A percentile compares a stretch with the other conserved stretches of the same genome.
These are phyloP conservation scores for Alnus glutinosa DNA, from an alignment of 306 rosid genomes.

Conservation along the genomic window DNA sequence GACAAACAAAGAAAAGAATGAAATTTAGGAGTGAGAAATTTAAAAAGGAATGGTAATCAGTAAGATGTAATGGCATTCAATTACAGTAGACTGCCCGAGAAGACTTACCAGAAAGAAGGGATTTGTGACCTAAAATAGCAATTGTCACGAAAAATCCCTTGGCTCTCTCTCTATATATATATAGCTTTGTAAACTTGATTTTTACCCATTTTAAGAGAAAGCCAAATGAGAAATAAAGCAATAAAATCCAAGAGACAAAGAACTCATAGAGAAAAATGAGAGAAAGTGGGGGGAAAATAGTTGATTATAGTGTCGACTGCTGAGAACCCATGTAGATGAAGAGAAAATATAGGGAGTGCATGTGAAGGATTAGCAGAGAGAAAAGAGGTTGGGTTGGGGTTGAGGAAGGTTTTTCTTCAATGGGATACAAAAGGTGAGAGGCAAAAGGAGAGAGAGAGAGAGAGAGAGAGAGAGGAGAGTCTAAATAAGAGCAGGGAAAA, in stretches of 20 bases:
- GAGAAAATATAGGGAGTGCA: background rate
- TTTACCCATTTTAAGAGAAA: slow-evolving; percentile 67
- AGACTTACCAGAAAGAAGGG: too few species aligned
- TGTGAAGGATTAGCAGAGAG: background rate
- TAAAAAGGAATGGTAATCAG: background rate
- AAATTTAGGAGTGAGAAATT: background rate
- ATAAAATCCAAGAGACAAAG: background rate
- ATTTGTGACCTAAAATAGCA: too few species aligned
- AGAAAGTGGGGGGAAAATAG: background rate
- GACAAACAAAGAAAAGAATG: background rate
- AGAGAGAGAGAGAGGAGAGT: too few species aligned
- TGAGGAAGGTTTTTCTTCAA: background rate
- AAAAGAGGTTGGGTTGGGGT: background rate
- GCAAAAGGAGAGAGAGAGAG: too few species aligned
- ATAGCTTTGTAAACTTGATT: slow-evolving; percentile 98
- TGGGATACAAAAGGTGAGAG: background rate
- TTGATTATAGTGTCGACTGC: background rate
- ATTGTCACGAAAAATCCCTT: background rate
- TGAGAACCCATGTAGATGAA: background rate
- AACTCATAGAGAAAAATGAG: background rate
- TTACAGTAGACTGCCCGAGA: too few species aligned
- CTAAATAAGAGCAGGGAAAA: too few species aligned
- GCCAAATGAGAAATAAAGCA: background rate
- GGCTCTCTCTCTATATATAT: slow-evolving; percentile 75
- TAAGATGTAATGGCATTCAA: too few species aligned